phyloP scores from a whole-genome alignment of 2,329 filamentous ascomycete genomes.

The Diplodia seriata region DNA sequence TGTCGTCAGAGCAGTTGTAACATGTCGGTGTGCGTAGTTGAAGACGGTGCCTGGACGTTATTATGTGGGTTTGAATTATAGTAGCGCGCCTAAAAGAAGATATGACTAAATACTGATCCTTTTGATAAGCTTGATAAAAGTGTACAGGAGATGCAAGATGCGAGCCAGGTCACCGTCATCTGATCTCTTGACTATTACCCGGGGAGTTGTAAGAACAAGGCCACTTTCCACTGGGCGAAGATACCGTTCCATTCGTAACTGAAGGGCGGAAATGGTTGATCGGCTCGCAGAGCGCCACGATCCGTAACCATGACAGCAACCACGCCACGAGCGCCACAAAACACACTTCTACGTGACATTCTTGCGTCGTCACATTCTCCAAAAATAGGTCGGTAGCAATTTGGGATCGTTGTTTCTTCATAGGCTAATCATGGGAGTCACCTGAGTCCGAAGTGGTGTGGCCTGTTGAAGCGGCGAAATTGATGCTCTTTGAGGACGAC shows the following conservation, averaged over 20 bases:
- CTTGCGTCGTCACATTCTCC: neutral
- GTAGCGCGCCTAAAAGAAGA: neutral
- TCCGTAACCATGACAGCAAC: conserved; percentile 12
- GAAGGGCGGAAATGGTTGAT: conserved; percentile 22
- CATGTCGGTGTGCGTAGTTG: too few species aligned
- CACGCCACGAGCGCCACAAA: conserved; percentile 8
- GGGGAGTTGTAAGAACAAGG: neutral
- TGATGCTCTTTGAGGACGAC: neutral
- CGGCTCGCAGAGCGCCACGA: neutral
- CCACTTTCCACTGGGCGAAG: too few species aligned
- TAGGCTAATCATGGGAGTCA: neutral
- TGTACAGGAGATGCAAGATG: too few species aligned
- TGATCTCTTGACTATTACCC: neutral
- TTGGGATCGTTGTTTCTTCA: neutral
- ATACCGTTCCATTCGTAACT: neutral
- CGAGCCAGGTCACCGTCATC: too few species aligned
- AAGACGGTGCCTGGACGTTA: too few species aligned
- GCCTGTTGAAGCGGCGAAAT: neutral
- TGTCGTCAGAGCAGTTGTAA: too few species aligned
- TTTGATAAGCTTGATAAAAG: neutral
- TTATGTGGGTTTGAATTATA: too few species aligned
- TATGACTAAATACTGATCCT: neutral
- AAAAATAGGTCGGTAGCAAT: neutral
- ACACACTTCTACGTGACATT: too few species aligned
- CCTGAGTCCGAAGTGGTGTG: neutral